Evolutionary conservation across 2,329 filamentous ascomycete genomes (phyloP), one percentile per base, ranked within the genome.

Genomic region (Parastagonospora avenae): DNA sequence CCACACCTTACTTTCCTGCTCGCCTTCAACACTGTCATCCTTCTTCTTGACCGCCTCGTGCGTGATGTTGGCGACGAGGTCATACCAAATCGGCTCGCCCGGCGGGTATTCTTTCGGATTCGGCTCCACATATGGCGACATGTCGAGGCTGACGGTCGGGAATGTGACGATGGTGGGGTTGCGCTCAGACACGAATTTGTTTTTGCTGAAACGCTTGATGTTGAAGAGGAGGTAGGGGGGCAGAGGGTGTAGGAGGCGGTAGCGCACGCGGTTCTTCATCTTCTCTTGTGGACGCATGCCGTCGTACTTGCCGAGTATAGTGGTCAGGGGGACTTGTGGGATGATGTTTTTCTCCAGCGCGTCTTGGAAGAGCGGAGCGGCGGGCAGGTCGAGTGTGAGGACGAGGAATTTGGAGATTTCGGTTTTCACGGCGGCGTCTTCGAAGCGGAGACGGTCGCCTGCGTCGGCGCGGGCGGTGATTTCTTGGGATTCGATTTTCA

Each of bases 161-260:
- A 97, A 99, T 0, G 93, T 97, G 57, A 99, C 94, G 67, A 99
- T 99, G 8, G 94, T 99, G 1, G 93, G 94, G 73, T 99, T 99
- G 43, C 94, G 89, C 76, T 97, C 93, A 2, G 89, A 85, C 15
- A 99, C 90, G 69, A 99, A 99, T 73, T 97, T 96, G 80, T 99
- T 99, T 60, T 89, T 87, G 62, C 88, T 91, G 81, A 99, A 99
- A 63, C 94, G 91, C 79, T 97, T 97, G 78, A 97, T 88, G 78
- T 99, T 93, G 77, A 99, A 91, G 46, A 94, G 80, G 14, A 99
- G 85, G 70, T 89, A 97, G 0, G 92, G 93, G 0, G 94, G 94
- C 0, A 99, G 81, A 0, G 94, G 94, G 67, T 96, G 92, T 41
- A 96, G 78, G 4, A 99, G 82, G 12, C 93, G 86, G 76, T 97